These are phyloP conservation scores for Allomyces javanicus DNA, from an alignment of 192 early-diverging fungal genomes.

Conservation along the genomic window DNA sequence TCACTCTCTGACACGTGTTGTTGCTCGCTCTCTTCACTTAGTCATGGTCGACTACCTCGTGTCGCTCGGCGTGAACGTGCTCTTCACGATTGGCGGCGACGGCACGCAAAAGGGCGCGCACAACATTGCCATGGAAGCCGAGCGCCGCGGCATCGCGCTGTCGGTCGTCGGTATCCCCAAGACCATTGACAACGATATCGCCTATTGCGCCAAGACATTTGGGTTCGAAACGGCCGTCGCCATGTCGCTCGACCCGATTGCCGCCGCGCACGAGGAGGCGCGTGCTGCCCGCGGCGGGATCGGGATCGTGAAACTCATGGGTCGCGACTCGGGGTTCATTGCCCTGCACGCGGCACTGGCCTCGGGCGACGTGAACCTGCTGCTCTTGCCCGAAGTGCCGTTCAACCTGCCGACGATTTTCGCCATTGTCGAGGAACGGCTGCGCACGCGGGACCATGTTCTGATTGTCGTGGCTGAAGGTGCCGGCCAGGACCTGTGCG, in stretches of 20 bases:
- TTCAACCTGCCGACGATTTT: slow-evolving; percentile 8
- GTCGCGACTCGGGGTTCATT: slow-evolving; percentile 16
- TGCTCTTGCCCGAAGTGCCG: slow-evolving; percentile 13
- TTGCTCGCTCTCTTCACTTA: neutral
- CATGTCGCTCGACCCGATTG: slow-evolving; percentile 9
- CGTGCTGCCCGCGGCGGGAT: slow-evolving; percentile 8
- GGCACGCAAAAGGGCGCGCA: slow-evolving; percentile 14
- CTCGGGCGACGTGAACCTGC: slow-evolving; percentile 14
- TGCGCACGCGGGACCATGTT: slow-evolving; percentile 5
- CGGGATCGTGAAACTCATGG: slow-evolving; percentile 19
- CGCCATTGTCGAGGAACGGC: slow-evolving; percentile 4
- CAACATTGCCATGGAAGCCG: slow-evolving; percentile 8
- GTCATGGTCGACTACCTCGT: slow-evolving; percentile 11
- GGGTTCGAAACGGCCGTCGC: slow-evolving; percentile 18
- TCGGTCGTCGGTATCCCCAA: slow-evolving; percentile 16
- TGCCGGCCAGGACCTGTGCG: slow-evolving; percentile 13
- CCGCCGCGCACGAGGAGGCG: slow-evolving; percentile 16
- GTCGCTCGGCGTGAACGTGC: slow-evolving; percentile 7
- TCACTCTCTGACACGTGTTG: neutral
- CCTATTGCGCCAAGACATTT: slow-evolving; percentile 13
- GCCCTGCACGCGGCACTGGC: slow-evolving; percentile 14
- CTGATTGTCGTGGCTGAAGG: slow-evolving; percentile 16
- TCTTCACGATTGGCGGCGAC: slow-evolving; percentile 17
- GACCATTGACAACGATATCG: slow-evolving; percentile 16
- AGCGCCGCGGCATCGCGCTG: slow-evolving; percentile 5